Evolutionary conservation across 2,329 filamentous ascomycete genomes (phyloP), one percentile per base, ranked within the genome.

Genomic region (Colletotrichum trifolii): DNA sequence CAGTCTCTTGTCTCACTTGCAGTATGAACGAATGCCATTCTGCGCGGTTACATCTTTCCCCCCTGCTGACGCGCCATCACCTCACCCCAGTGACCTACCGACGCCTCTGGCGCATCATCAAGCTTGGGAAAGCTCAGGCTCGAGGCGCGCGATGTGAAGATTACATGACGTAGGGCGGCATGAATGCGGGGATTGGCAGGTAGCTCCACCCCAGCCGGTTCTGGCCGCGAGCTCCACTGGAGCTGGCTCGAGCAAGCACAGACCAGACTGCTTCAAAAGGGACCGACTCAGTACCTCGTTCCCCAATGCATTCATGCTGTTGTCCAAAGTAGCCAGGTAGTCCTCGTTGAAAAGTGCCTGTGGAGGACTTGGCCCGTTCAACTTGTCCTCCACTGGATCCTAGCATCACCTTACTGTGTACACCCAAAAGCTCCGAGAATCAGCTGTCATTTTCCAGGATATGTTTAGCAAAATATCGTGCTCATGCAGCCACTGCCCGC

Each of bases 81-180:
- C 54, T 60, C 61, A 42, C 40, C 50, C 61, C 63, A 66, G 52
- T 45, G 46, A 46, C 36, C 15, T 48, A 25, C 39, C 13, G 42
- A 59, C 57, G 46, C 46, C 52, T 56, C 43, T 46, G 52, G 39
- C 17, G 48, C 47, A 52, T 25, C 42, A 42, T 62, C 46, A 42
- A 62, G 63, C 63, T 62, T 34, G 11, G 15, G 25, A 25, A 42
- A 60, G 57, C 54, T 49, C 47, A 60, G 47, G 53, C 35, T 53
- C 12, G 45, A 11, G 46, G 46, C 62, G 53, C 56, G 48, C 46
- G 47, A 25, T 39, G 53, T 66, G 63, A 66, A 56, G 66, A 63
- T 71, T 72, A 70, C 67, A 73, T 73, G 72, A 73, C 72, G 72
- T 73, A 73, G 66, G 25, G 66, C 45, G 50, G 64, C 54, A 65